A percentile compares a stretch with the other conserved stretches of the same genome.
Conservation (phyloP, 441 rosid genomes). For the Manihot esculenta region DNA sequence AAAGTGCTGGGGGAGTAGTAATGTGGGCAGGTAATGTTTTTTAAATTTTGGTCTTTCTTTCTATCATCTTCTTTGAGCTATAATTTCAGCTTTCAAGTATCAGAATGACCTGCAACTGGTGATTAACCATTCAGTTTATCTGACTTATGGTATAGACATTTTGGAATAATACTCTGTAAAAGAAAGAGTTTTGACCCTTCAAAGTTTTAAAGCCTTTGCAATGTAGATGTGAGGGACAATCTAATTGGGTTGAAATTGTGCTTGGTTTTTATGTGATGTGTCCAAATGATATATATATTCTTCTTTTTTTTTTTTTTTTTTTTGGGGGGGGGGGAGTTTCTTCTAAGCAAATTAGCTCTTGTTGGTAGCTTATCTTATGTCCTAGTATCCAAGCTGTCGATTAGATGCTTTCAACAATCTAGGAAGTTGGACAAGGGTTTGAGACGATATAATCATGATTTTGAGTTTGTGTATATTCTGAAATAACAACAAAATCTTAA, state of each 20-base stretch:
- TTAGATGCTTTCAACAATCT: conserved; percentile 2
- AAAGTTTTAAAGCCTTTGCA: conserved; percentile 3
- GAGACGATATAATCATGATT: neutral
- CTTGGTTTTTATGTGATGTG: too few relatives aligned
- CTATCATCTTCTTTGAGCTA: neutral
- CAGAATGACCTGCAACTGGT: conserved; percentile 5
- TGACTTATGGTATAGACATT: neutral
- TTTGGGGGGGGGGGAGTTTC: too few relatives aligned
- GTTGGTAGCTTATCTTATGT: neutral
- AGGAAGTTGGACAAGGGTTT: neutral
- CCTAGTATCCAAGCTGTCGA: neutral
- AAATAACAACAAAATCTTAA: neutral
- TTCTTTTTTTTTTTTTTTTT: too few relatives aligned
- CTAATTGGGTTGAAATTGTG: too few relatives aligned
- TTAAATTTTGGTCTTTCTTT: conserved; percentile 6
- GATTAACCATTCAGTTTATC: neutral
- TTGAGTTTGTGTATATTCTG: neutral
- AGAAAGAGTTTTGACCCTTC: neutral
- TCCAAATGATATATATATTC: neutral
- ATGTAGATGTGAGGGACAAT: too few relatives aligned
- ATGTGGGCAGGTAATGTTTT: conserved; percentile 91
- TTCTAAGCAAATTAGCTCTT: neutral
- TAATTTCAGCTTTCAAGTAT: conserved; percentile 6
- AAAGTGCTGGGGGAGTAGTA: conserved; percentile 91
- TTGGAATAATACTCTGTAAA: neutral